These are phyloP conservation scores for Ailanthus altissimus DNA, from an alignment of 345 rosid species.

Conservation along the genomic window DNA sequence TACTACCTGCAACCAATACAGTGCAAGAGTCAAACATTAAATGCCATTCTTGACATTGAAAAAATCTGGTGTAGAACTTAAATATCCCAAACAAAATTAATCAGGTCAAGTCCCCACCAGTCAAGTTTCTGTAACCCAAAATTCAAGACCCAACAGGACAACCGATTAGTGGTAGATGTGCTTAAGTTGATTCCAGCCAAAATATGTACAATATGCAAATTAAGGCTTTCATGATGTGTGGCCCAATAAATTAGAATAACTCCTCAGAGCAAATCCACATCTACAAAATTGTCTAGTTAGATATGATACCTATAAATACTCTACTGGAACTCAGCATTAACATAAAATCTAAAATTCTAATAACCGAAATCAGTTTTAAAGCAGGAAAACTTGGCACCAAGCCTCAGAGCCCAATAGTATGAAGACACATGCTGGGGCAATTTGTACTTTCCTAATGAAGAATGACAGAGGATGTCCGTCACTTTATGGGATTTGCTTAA, in stretches of 20 bases:
- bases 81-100: not conserved
- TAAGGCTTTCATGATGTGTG: not conserved
- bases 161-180: not conserved
- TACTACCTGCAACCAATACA: conserved; percentile 60
- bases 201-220: not conserved
- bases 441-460: not conserved
- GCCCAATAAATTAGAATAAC: not conserved
- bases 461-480: not conserved
- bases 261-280: not conserved
- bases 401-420: not conserved
- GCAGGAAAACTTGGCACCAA: not conserved
- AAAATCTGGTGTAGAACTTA: not conserved
- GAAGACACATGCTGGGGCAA: not conserved
- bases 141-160: not conserved
- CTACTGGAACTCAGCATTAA: not conserved
- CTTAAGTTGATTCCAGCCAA: not conserved
- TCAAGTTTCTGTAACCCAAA: not conserved
- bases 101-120: conserved; percentile 1
- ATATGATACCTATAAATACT: not conserved
- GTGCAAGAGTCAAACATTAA: conserved; percentile 8
- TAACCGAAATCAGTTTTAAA: not conserved
- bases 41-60: not conserved
- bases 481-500: too few relatives aligned
- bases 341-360: not conserved
- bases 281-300: not conserved